phyloP scores from a whole-genome alignment of 305 asterid species.

The Vinca major region DNA sequence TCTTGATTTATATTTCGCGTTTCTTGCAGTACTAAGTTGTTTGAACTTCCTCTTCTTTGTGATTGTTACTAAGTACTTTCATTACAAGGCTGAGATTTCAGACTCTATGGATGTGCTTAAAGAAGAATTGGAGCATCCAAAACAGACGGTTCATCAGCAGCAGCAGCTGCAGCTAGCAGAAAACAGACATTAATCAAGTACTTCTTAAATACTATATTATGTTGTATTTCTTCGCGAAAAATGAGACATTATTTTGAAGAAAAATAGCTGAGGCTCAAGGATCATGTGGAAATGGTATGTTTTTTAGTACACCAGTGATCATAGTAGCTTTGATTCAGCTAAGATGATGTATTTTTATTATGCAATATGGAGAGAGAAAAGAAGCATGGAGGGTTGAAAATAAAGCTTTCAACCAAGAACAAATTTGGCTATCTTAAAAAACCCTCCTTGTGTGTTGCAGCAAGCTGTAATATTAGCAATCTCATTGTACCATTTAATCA shows the following conservation, averaged over 20 bases:
- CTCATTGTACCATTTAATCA: too few relatives aligned
- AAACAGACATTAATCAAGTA: conserved; percentile 4
- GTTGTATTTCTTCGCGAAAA: background rate
- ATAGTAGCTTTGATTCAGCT: too few relatives aligned
- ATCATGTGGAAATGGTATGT: too few relatives aligned
- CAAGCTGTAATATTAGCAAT: background rate
- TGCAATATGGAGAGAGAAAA: too few relatives aligned
- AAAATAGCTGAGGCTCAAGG: background rate
- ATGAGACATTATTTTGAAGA: background rate
- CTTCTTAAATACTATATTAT: too few relatives aligned
- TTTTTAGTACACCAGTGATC: too few relatives aligned
- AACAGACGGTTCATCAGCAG: background rate
- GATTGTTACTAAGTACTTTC: conserved; percentile 43
- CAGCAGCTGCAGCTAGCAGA: background rate
- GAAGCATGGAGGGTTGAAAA: too few relatives aligned
- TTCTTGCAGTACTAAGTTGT: conserved; percentile 44
- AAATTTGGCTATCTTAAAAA: background rate
- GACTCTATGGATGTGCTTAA: conserved; percentile 53
- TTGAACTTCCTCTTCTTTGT: conserved; percentile 51
- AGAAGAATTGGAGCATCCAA: conserved; percentile 37
- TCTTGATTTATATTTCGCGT: conserved; percentile 65
- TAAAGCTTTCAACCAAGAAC: too few relatives aligned
- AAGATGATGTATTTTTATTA: too few relatives aligned
- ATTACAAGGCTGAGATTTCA: conserved; percentile 71
- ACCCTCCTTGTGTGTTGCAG: background rate